A percentile compares a stretch with the other conserved stretches of the same genome.
Conservation (phyloP, 441 rosid species). For the Gossypium schwendimanii region DNA sequence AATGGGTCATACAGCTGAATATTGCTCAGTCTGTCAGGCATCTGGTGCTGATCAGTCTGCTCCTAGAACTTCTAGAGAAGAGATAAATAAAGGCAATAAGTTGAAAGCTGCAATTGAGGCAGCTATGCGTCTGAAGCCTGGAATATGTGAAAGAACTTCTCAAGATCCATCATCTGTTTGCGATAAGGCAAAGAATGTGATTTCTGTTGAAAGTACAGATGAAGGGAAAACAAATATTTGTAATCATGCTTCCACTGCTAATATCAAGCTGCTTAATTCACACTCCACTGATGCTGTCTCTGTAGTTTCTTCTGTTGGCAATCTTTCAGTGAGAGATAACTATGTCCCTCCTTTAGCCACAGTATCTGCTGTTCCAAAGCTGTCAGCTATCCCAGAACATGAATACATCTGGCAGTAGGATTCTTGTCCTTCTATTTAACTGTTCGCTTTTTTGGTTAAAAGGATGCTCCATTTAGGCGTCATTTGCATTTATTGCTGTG, state of each 20-base stretch:
- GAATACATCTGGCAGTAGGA: conserved; percentile 89
- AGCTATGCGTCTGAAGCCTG: conserved; percentile 73
- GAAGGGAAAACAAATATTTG: conserved; percentile 31
- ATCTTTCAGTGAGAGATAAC: conserved; percentile 27
- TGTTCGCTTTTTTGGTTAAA: conserved; percentile 1
- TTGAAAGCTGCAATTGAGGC: conserved; percentile 80
- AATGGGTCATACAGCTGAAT: conserved; percentile 55
- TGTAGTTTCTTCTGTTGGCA: conserved; percentile 28
- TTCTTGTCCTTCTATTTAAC: conserved; percentile 24
- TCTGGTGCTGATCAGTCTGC: conserved; percentile 44
- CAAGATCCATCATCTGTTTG: conserved; percentile 42
- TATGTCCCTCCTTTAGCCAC: conserved; percentile 23
- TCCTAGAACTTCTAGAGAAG: conserved; percentile 45
- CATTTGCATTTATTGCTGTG: neutral
- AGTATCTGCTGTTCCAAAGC: conserved; percentile 23
- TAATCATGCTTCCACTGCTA: conserved; percentile 29
- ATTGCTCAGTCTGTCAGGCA: conserved; percentile 34
- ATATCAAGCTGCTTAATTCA: conserved; percentile 31
- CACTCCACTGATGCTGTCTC: conserved; percentile 29
- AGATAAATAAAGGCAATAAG: conserved; percentile 44
- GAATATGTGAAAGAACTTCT: conserved; percentile 38
- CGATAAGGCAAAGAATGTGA: conserved; percentile 30
- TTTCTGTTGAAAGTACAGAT: conserved; percentile 40
- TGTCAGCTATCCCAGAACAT: conserved; percentile 67
- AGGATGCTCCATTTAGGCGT: conserved; percentile 3